Base-by-base conservation (phyloP, 2,329 filamentous ascomycete genomes). In the Graphilbum sp. region DNA sequence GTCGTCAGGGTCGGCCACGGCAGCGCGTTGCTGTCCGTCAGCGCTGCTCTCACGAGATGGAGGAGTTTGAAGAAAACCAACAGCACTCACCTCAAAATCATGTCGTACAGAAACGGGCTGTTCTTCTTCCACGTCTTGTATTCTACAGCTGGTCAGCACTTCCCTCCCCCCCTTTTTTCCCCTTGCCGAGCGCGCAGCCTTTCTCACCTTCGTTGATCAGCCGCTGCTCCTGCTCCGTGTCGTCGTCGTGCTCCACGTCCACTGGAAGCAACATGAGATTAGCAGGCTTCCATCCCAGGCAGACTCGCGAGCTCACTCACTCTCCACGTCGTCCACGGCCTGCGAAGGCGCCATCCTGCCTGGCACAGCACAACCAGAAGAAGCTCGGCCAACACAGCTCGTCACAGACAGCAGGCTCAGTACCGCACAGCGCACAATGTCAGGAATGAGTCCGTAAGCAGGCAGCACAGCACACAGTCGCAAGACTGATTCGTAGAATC, bases 41-140 rank as follows among this genome's bases (percentile, higher is more conserved):
- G 23, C 15, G 11, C 46, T 35, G n/a, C n/a, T n/a, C n/a, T n/a
- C n/a, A n/a, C n/a, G n/a, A n/a, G n/a, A n/a, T n/a, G n/a, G n/a
- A n/a, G n/a, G n/a, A n/a, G n/a, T n/a, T n/a, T n/a, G n/a, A n/a
- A n/a, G n/a, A n/a, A n/a, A n/a, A n/a, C n/a, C n/a, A n/a, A n/a
- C n/a, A n/a, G n/a, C 32, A 45, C 41, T 19, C 27, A 77, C 76
- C 77, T 87, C 46, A 96, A 69, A 47, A 98, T 90, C 75, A 95
- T 84, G 57, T 98, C 90, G 59, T 98, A 98, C 50, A 98, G 79
- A 54, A 96, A 96, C 4, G 90, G 87, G 47, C 83, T 85, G 61
- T 98, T 98, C 68, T 98, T 98, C 70, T 98, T 98, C 90, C 90
- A 98, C 47, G 88, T 95, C 60, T 98, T 98, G 72, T 98, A 98